Evolutionary conservation across 768 basidiomycete species (phyloP).

Genomic region (Imleria badia): DNA sequence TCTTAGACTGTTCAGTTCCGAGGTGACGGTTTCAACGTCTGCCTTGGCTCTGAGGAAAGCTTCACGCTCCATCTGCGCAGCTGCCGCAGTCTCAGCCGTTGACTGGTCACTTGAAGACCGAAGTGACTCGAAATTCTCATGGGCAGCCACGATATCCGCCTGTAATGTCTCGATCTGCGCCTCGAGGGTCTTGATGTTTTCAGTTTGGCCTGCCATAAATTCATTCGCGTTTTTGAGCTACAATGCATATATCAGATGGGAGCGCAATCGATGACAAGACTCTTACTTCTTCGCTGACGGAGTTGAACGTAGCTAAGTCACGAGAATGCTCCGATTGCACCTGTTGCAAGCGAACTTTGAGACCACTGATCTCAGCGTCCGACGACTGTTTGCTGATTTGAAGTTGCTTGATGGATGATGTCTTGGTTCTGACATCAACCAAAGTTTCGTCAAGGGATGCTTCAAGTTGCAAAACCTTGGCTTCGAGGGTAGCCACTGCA

Average conservation of each 20-base stretch:
- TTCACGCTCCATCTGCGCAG: constrained; percentile 61
- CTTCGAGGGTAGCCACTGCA: constrained; percentile 52
- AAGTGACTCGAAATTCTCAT: constrained; percentile 52
- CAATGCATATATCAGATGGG: constrained; percentile 2
- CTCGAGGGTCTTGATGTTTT: constrained; percentile 48
- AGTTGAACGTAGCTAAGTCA: constrained; percentile 35
- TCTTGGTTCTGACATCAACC: constrained; percentile 50
- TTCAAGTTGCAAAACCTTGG: constrained; percentile 49
- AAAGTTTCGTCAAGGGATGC: constrained; percentile 46
- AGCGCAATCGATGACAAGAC: background rate
- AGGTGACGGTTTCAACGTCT: constrained; percentile 54
- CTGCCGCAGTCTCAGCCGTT: constrained; percentile 43
- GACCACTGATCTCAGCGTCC: constrained; percentile 48
- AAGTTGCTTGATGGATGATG: constrained; percentile 42
- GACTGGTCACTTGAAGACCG: constrained; percentile 46
- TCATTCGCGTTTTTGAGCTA: constrained; percentile 56
- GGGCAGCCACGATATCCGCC: constrained; percentile 46
- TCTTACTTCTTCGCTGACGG: constrained; percentile 53
- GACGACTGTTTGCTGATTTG: constrained; percentile 48
- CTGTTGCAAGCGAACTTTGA: constrained; percentile 41
- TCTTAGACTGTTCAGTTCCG: constrained; percentile 53
- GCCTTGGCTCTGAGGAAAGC: constrained; percentile 62
- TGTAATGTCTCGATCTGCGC: constrained; percentile 52
- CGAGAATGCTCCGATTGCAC: constrained; percentile 31
- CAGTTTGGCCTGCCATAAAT: constrained; percentile 40